Percentiles rank a stretch among this genome's conserved stretches.
Evolutionary conservation across 2,329 filamentous ascomycete species (phyloP).

Genomic region (Ustilaginoidea virens): DNA sequence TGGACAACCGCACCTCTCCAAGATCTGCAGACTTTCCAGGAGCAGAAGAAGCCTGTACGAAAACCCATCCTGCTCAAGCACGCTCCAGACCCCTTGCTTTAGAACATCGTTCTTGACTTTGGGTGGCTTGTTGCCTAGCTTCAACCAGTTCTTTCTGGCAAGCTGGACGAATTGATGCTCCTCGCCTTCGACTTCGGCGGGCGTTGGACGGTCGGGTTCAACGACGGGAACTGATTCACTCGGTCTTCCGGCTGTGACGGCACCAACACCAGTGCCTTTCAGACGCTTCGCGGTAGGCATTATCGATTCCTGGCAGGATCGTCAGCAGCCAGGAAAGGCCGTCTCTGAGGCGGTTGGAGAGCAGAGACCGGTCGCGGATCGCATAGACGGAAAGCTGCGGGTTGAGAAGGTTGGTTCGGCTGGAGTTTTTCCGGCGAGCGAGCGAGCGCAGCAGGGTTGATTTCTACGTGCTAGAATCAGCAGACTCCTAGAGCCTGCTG

Average conservation of each 20-base stretch:
- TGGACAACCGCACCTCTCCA: conserved; percentile 49
- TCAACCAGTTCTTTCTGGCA: conserved; percentile 76
- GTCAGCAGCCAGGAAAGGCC: no score
- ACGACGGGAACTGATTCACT: conserved; percentile 22
- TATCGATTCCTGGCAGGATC: conserved; percentile 1
- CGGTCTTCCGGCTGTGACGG: conserved; percentile 14
- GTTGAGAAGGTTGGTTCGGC: no score
- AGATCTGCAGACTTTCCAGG: conserved; percentile 76
- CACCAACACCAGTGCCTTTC: conserved; percentile 33
- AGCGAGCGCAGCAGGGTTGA: no score
- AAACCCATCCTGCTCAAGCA: conserved; percentile 69
- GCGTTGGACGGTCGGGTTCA: conserved; percentile 29
- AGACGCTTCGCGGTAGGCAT: conserved; percentile 47
- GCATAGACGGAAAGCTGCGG: no score
- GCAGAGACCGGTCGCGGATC: no score
- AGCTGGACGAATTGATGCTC: conserved; percentile 60
- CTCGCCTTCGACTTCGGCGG: conserved; percentile 54
- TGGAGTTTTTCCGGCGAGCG: no score
- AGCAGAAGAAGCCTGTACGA: conserved; percentile 61
- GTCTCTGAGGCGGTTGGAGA: no score
- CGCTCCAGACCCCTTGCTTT: conserved; percentile 80
- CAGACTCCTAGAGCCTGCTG: no score
- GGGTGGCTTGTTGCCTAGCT: conserved; percentile 40
- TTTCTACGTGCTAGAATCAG: no score
- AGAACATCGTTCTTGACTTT: conserved; percentile 74